Conservation (phyloP, 495 filamentous ascomycete species). For the Mytilinidion resinicola region DNA sequence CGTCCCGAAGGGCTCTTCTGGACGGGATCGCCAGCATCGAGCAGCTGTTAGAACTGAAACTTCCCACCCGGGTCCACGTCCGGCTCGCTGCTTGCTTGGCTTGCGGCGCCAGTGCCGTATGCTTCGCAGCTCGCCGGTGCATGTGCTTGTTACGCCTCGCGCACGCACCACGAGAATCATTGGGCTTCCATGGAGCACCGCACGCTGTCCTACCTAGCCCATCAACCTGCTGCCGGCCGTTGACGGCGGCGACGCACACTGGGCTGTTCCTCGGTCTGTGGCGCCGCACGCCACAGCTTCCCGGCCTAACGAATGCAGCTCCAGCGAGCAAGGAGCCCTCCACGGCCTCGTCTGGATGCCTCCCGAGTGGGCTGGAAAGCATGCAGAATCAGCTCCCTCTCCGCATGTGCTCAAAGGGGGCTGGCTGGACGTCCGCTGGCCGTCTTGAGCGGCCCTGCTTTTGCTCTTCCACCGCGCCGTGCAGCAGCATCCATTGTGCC, state of each 20-base stretch:
- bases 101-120: constrained; percentile 1
- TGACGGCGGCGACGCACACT: constrained; percentile 11
- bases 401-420: too few relatives aligned
- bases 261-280: constrained; percentile 19
- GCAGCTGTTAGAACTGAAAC: constrained; percentile 5
- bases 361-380: too few relatives aligned
- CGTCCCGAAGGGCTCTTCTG: neutral
- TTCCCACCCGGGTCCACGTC: constrained; percentile 21
- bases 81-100: neutral
- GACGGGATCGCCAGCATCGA: neutral
- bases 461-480: neutral
- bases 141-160: constrained; percentile 7
- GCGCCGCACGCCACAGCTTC: constrained; percentile 22
- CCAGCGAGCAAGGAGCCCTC: too few relatives aligned
- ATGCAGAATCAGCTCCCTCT: too few relatives aligned
- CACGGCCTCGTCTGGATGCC: too few relatives aligned
- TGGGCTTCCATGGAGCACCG: constrained; percentile 14
- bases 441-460: neutral
- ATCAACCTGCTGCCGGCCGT: constrained; percentile 12
- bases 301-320: neutral
- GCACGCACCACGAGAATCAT: constrained; percentile 22
- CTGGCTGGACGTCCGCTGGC: too few relatives aligned
- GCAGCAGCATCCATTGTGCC: neutral
- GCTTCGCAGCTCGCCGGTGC: neutral
- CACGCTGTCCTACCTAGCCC: constrained; percentile 10